These are phyloP conservation scores for Penicillium carneum DNA, from an alignment of 2,329 filamentous ascomycete species.

Conservation along the genomic window DNA sequence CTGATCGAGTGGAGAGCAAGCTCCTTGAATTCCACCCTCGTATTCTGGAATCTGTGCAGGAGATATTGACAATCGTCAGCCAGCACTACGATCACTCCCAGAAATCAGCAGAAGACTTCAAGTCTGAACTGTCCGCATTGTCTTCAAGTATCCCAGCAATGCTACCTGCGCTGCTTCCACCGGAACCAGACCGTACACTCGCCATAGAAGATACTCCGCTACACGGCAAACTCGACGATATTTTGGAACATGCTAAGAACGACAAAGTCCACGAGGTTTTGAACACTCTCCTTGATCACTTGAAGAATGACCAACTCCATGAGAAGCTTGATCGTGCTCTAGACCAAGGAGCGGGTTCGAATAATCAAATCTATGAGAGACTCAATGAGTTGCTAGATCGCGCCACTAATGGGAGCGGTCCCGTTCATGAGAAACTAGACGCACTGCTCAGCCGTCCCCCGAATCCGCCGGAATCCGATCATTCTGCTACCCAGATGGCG, in stretches of 20 bases:
- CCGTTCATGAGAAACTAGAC: conserved; percentile 47
- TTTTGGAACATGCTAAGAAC: conserved; percentile 56
- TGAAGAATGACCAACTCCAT: conserved; percentile 62
- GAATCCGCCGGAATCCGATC: conserved; percentile 64
- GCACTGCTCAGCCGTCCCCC: conserved; percentile 64
- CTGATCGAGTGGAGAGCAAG: conserved; percentile 79
- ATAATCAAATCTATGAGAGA: conserved; percentile 64
- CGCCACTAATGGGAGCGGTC: conserved; percentile 38
- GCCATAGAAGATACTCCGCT: conserved; percentile 66
- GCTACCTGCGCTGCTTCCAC: conserved; percentile 59
- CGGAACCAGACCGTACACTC: conserved; percentile 32
- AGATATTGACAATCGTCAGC: conserved; percentile 81
- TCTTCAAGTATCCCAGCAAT: conserved; percentile 63
- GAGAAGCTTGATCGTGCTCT: conserved; percentile 64
- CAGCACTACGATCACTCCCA: conserved; percentile 91
- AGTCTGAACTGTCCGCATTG: conserved; percentile 61
- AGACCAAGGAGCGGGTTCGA: conserved; percentile 40
- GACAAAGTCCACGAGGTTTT: conserved; percentile 66
- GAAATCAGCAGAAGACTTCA: conserved; percentile 67
- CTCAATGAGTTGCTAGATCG: conserved; percentile 55
- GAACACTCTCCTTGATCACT: conserved; percentile 54
- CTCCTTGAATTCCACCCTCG: conserved; percentile 85
- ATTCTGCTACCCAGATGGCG: conserved; percentile 76
- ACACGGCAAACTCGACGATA: conserved; percentile 65
- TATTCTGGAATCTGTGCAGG: conserved; percentile 83